A percentile compares a stretch with the other conserved stretches of the same genome.
phyloP scores from a whole-genome alignment of 1,139 yeast species.

The Candida labiduridarum region DNA sequence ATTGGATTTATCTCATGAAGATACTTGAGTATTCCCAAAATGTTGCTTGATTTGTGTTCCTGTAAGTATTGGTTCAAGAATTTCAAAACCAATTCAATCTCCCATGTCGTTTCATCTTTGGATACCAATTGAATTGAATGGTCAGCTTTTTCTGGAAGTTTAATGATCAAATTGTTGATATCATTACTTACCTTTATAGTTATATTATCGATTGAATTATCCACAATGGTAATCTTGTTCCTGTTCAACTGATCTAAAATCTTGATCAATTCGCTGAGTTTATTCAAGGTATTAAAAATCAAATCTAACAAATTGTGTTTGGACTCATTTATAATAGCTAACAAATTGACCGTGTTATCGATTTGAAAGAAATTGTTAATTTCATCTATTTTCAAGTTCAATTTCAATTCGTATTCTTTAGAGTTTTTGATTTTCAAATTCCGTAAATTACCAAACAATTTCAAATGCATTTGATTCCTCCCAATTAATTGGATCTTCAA shows the following conservation, averaged over 20 bases:
- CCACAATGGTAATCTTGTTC: conserved; percentile 29
- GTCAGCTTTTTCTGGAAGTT: conserved; percentile 24
- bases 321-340: conserved; percentile 24
- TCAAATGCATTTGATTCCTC: conserved; percentile 27
- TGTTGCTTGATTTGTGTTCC: conserved; percentile 15
- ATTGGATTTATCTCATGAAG: conserved; percentile 36
- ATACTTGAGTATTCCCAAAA: conserved; percentile 36
- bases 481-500: conserved; percentile 32
- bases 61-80: conserved; percentile 17
- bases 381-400: conserved; percentile 25
- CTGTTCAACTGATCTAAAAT: conserved; percentile 37
- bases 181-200: conserved; percentile 32
- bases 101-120: conserved; percentile 2
- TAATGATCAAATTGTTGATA: conserved; percentile 24
- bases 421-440: conserved; percentile 21
- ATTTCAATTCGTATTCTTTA: conserved; percentile 19
- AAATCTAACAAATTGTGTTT: conserved; percentile 22
- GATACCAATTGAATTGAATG: conserved; percentile 19
- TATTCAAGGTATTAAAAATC: conserved; percentile 33
- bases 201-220: conserved; percentile 32
- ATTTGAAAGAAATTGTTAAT: conserved; percentile 31
- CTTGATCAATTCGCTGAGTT: conserved; percentile 35
- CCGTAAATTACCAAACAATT: conserved; percentile 34
- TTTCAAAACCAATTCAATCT: conserved; percentile 14
- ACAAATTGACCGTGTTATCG: conserved; percentile 28